Base-by-base conservation (phyloP, 2,329 filamentous ascomycete genomes). In the Erysiphe neolycopersici region DNA sequence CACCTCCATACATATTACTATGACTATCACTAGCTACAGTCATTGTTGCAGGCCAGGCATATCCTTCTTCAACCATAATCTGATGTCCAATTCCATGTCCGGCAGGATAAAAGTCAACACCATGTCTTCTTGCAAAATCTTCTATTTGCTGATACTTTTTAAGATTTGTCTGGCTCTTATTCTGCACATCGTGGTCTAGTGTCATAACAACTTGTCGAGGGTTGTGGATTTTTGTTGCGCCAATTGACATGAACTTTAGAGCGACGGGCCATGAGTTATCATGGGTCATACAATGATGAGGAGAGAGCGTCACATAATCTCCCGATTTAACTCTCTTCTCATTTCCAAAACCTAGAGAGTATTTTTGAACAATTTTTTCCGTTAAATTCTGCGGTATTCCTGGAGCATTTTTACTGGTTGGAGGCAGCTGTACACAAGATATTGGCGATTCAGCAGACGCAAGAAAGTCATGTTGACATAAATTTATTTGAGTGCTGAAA, bases 51-150 rank as follows among this genome's bases (percentile, higher is more conserved):
- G 87, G 87, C 83, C 83, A 95, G 53, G 64, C 78, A 64, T 67
- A 83, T 13, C 75, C 77, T 58, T 82, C 82, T 58, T 93, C 84
- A 0, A 92, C 71, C 79, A 89, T 84, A 51, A 87, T 76, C 59
- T 94, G 87, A 58, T 94, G 87, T 0, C 84, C 85, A 53, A 93
- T 93, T 12, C 82, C 82, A 38, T 72, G 61, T 1, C 80, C 81
- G 0, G 81, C 76, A 1, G 74, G 75, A 53, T 77, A 92, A 56
- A 85, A 84, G 45, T 74, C 65, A 0, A 91, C 68, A 1, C 79
- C 79, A 46, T 94, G 81, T 48, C 73, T 66, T 53, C 68, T 66
- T 1, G 82, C 87, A 60, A 95, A 93, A 48, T 74, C 68, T 56
- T 89, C 73, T 43, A 94, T 92, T 53, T 78, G 69, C 14, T 59